phyloP scores from a whole-genome alignment of 2,329 filamentous ascomycete genomes.

The Bimuria novae-zelandiae region DNA sequence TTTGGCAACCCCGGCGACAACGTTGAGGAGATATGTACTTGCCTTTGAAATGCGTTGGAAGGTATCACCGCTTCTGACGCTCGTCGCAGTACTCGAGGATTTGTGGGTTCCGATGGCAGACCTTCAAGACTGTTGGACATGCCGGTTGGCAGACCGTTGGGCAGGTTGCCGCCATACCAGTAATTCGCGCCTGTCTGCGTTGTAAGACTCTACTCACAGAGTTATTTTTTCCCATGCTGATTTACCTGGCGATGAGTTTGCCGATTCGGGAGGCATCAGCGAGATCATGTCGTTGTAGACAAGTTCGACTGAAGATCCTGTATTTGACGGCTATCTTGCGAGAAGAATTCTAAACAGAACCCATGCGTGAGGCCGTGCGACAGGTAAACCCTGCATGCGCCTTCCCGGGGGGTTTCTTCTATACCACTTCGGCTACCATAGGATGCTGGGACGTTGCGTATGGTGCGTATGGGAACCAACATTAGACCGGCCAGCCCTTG shows the following conservation, averaged over 20 bases:
- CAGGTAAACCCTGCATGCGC: slow-evolving; percentile 31
- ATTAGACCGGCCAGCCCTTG: slow-evolving; percentile 30
- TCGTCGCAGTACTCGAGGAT: slow-evolving; percentile 37
- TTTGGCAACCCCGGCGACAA: not conserved
- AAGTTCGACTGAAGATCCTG: slow-evolving; percentile 26
- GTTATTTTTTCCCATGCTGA: slow-evolving; percentile 1
- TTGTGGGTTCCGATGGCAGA: slow-evolving; percentile 26
- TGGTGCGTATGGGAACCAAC: slow-evolving; percentile 30
- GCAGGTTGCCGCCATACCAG: slow-evolving; percentile 42
- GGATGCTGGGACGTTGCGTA: no score
- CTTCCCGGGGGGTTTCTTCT: slow-evolving; percentile 35
- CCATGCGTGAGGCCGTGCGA: slow-evolving; percentile 28
- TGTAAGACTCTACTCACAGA: slow-evolving; percentile 16
- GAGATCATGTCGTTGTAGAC: slow-evolving; percentile 37
- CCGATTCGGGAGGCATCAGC: slow-evolving; percentile 43
- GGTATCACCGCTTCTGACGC: slow-evolving; percentile 40
- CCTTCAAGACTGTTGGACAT: slow-evolving; percentile 22
- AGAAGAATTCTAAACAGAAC: slow-evolving; percentile 19
- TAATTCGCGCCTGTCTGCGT: slow-evolving; percentile 31
- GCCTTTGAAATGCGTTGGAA: slow-evolving; percentile 36
- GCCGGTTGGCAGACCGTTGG: slow-evolving; percentile 33
- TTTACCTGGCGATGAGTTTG: slow-evolving; percentile 41
- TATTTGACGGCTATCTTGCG: slow-evolving; percentile 24
- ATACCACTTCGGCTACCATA: slow-evolving; percentile 29
- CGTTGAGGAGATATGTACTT: slow-evolving; percentile 17